A percentile compares a stretch with the other conserved stretches of the same genome.
Evolutionary conservation across 164 flowering plant genomes (phyloP).

Genomic region (Magnolia sinica): DNA sequence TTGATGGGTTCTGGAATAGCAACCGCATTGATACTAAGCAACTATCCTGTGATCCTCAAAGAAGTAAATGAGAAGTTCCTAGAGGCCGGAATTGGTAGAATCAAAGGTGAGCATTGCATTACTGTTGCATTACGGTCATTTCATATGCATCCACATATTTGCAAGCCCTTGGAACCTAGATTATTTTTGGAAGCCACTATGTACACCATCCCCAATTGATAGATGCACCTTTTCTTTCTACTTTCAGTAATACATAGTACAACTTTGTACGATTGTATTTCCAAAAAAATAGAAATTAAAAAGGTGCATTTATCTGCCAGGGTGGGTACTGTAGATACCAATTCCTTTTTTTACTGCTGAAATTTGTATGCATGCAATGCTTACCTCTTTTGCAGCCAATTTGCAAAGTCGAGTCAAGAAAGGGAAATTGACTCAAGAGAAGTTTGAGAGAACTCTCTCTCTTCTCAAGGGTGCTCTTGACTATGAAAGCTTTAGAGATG

Average conservation of each 20-base stretch:
- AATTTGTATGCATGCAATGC: no score
- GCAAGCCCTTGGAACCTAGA: no score
- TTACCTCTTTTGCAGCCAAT: slow-evolving; percentile 49
- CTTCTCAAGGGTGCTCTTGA: slow-evolving; percentile 76
- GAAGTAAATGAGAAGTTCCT: slow-evolving; percentile 87
- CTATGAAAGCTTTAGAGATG: slow-evolving; percentile 76
- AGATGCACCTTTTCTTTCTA: not conserved
- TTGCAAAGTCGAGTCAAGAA: slow-evolving; percentile 85
- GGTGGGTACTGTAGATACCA: not conserved
- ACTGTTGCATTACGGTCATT: not conserved
- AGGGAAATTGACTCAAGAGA: slow-evolving; percentile 74
- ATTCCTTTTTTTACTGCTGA: not conserved
- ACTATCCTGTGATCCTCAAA: slow-evolving; percentile 68
- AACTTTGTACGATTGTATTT: not conserved
- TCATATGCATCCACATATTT: no score
- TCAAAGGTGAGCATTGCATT: slow-evolving; percentile 49
- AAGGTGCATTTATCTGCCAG: not conserved
- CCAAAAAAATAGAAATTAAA: not conserved
- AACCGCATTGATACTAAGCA: slow-evolving; percentile 74
- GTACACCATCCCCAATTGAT: not conserved
- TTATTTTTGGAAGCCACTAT: no score
- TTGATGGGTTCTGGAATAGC: slow-evolving; percentile 98
- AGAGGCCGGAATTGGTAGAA: slow-evolving; percentile 70
- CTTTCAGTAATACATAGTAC: not conserved
- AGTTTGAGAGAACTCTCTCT: slow-evolving; percentile 69